Conservation (phyloP, 2,329 filamentous ascomycete species). For the Bipolaris zeicola region DNA sequence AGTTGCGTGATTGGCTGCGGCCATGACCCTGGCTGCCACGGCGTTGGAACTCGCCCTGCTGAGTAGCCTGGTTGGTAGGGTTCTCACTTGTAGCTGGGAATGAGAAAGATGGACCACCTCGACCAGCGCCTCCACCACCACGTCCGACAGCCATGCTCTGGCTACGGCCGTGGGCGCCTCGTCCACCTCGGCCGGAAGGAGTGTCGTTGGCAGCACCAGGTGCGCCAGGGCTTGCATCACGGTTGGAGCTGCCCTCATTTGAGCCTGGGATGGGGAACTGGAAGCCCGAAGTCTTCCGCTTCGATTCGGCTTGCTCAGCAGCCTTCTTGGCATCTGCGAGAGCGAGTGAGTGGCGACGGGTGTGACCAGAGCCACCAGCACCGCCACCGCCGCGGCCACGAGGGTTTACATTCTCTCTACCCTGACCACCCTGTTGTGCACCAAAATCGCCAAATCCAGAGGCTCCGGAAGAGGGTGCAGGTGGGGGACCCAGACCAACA, state of each 20-base stretch:
- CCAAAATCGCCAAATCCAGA: conserved; percentile 87
- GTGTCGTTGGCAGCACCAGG: conserved; percentile 38
- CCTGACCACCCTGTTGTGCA: conserved; percentile 60
- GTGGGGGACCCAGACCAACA: conserved; percentile 87
- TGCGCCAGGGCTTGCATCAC: conserved; percentile 62
- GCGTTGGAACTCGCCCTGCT: conserved; percentile 70
- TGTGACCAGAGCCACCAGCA: conserved; percentile 74
- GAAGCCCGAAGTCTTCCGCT: conserved; percentile 90
- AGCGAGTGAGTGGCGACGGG: conserved; percentile 91
- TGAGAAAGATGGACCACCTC: conserved; percentile 74
- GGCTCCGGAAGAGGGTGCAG: conserved; percentile 86
- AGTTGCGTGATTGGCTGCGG: conserved; percentile 86
- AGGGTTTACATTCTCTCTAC: conserved; percentile 69
- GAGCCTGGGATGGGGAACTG: conserved; percentile 82
- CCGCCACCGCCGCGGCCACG: conserved; percentile 75
- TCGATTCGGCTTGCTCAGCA: conserved; percentile 94
- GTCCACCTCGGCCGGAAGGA: conserved; percentile 48
- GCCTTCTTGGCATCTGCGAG: conserved; percentile 97
- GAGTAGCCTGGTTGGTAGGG: conserved; percentile 49
- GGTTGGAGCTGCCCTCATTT: conserved; percentile 62
- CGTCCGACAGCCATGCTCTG: conserved; percentile 86
- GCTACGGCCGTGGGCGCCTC: conserved; percentile 71
- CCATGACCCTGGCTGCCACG: conserved; percentile 80
- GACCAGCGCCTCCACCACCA: conserved; percentile 65
- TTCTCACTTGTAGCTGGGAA: conserved; percentile 64